Evolutionary conservation across 805 yeast species (phyloP), one percentile per base, ranked within the genome.

Genomic region (Saccharomycopsis sp.): DNA sequence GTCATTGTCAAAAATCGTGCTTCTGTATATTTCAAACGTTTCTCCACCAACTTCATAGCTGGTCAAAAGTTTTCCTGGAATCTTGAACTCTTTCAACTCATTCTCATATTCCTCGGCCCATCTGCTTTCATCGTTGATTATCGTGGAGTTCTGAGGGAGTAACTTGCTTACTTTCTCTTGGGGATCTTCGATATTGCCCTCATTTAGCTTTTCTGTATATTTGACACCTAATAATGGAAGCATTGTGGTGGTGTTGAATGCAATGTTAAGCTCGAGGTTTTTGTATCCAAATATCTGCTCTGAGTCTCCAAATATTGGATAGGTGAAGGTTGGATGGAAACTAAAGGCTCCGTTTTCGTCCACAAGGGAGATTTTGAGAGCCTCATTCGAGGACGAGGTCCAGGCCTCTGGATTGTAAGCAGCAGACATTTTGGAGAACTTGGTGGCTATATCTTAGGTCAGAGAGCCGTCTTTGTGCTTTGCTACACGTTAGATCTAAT

Each of bases 271-370:
- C 35, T 76, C 75, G 42, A 92, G 74, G 64, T 82, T 86, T 63
- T 85, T 79, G 69, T 82, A 94, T 1, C 99, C 99, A 67, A 85
- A 89, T 1, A 94, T 84, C 56, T 85, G 85, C 68, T 94, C 99
- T 1, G 90, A 79, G 53, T 91, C 96, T 3, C 98, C 98, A 75
- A 83, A 94, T 9, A 94, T 86, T 1, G 97, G 96, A 70, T 94
- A 94, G 1, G 98, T 93, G 73, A 89, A 91, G 14, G 74, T 67
- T 0, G 98, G 97, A 44, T 78, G 73, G 73, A 92, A 91, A 2
- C 81, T 74, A 20, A 85, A 81, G 1, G 84, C 79, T 0, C 84
- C 84, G 2, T 77, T 72, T 1, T 80, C 76, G 59, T 82, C 85
- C 2, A 87, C 87, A 51, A 85, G 67, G 2, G 82, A 82, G 5